phyloP scores from a whole-genome alignment of 2,329 filamentous ascomycete species.

The Aspergillus novofumigatus region DNA sequence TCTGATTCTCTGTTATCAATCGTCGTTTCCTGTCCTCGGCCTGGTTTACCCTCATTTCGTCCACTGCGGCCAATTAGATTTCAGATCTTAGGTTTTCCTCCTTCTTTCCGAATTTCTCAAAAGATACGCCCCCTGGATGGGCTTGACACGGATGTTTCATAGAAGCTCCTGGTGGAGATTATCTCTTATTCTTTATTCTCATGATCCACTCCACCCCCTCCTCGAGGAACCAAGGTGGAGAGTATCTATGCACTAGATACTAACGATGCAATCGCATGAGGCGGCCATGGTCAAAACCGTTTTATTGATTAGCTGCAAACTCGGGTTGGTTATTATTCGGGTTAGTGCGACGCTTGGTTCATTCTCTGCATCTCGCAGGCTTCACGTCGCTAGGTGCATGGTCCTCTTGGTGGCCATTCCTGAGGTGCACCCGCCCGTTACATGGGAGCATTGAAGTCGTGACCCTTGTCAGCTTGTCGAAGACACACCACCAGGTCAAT shows the following conservation, averaged over 20 bases:
- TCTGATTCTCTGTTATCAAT: neutral
- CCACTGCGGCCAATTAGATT: neutral
- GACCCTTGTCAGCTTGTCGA: neutral
- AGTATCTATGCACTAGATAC: neutral
- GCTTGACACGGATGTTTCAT: neutral
- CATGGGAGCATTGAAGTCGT: neutral
- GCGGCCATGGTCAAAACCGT: neutral
- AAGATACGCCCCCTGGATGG: neutral
- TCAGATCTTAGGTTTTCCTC: neutral
- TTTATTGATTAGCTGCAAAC: neutral
- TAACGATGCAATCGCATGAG: neutral
- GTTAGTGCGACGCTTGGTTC: constrained; percentile 17
- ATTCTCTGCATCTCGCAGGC: constrained; percentile 3
- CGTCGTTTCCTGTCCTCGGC: neutral
- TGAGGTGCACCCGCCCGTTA: constrained; percentile 1
- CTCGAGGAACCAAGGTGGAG: neutral
- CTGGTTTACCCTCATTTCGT: neutral
- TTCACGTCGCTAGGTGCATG: constrained; percentile 15
- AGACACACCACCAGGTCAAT: neutral
- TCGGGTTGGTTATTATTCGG: constrained; percentile 1
- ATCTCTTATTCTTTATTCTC: neutral
- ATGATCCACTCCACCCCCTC: neutral
- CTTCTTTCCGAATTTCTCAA: neutral
- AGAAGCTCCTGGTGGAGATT: neutral
- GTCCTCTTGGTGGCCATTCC: constrained; percentile 18